Evolutionary conservation across 306 rosid species (phyloP).

Genomic region (Cucurbita ficifolia): DNA sequence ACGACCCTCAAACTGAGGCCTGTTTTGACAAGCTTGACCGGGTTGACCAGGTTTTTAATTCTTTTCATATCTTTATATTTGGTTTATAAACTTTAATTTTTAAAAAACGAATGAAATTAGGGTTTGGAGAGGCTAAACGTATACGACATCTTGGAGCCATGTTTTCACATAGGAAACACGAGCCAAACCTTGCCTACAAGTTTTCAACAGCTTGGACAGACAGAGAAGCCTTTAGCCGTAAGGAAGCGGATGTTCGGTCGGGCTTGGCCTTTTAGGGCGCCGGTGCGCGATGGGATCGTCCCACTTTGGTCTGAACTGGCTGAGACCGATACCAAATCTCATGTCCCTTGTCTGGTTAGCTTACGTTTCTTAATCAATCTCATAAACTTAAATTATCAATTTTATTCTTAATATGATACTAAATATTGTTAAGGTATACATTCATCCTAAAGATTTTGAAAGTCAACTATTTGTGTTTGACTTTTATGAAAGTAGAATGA

Average conservation of each 20-base stretch:
- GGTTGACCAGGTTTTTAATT: conserved; percentile 19
- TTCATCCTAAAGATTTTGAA: neutral
- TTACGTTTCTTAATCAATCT: neutral
- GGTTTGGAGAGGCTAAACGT: conserved; percentile 36
- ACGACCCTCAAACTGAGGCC: neutral
- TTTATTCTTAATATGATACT: no score
- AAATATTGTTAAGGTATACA: no score
- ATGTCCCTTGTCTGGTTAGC: conserved; percentile 29
- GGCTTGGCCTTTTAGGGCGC: conserved; percentile 65
- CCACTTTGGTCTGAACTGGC: conserved; percentile 50
- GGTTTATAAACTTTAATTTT: no score
- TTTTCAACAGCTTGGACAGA: conserved; percentile 44
- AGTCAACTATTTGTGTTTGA: neutral
- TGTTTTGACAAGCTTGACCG: conserved; percentile 15
- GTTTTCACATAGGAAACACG: conserved; percentile 26
- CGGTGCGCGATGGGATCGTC: conserved; percentile 39
- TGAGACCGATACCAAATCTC: neutral
- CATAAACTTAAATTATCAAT: no score
- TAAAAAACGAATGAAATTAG: conserved; percentile 10
- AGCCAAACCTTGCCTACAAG: conserved; percentile 28
- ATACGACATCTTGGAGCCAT: conserved; percentile 56
- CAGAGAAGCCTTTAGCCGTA: conserved; percentile 36
- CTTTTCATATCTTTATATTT: no score
- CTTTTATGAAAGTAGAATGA: conserved; percentile 25
- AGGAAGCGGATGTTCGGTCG: conserved; percentile 65